These are phyloP conservation scores for Lachnellula willkommii DNA, from an alignment of 2,329 filamentous ascomycete species.

Conservation along the genomic window DNA sequence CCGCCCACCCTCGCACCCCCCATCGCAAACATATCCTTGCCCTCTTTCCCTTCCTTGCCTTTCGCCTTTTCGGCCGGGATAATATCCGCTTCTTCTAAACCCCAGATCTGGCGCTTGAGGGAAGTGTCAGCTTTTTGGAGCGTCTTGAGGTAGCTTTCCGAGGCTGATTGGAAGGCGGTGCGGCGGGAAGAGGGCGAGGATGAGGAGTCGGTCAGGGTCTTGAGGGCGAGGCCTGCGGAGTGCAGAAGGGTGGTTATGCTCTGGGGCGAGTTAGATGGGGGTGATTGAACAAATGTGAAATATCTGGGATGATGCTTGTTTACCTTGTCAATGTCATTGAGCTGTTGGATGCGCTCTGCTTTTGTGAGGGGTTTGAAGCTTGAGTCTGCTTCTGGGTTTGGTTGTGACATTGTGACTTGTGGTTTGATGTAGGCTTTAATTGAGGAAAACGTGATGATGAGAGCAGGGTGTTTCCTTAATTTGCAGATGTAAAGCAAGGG, in stretches of 20 bases:
- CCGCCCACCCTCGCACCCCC: slow-evolving; percentile 12
- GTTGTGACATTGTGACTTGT: slow-evolving; percentile 10
- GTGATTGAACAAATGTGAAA: no score
- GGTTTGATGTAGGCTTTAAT: background rate
- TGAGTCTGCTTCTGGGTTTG: slow-evolving; percentile 9
- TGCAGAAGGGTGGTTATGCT: slow-evolving; percentile 45
- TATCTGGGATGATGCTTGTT: background rate
- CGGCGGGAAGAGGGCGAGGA: slow-evolving; percentile 16
- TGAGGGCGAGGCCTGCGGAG: slow-evolving; percentile 56
- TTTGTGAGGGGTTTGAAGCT: slow-evolving; percentile 52
- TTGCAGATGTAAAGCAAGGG: background rate
- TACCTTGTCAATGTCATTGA: slow-evolving; percentile 72
- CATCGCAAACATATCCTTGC: slow-evolving; percentile 1
- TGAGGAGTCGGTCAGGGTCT: slow-evolving; percentile 48
- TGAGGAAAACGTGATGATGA: background rate
- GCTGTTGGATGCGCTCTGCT: slow-evolving; percentile 72
- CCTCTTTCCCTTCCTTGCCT: slow-evolving; percentile 21
- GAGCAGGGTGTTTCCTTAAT: background rate
- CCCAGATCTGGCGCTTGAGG: slow-evolving; percentile 70
- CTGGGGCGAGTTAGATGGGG: slow-evolving; percentile 9
- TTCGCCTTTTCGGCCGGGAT: slow-evolving; percentile 42
- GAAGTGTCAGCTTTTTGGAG: slow-evolving; percentile 70
- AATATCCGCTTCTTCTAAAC: slow-evolving; percentile 75
- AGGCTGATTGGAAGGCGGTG: slow-evolving; percentile 52
- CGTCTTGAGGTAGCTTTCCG: slow-evolving; percentile 64